A percentile compares a stretch with the other conserved stretches of the same genome.
These are phyloP conservation scores for Erythrobasidium yunnanense DNA, from an alignment of 768 basidiomycete species.

Conservation along the genomic window DNA sequence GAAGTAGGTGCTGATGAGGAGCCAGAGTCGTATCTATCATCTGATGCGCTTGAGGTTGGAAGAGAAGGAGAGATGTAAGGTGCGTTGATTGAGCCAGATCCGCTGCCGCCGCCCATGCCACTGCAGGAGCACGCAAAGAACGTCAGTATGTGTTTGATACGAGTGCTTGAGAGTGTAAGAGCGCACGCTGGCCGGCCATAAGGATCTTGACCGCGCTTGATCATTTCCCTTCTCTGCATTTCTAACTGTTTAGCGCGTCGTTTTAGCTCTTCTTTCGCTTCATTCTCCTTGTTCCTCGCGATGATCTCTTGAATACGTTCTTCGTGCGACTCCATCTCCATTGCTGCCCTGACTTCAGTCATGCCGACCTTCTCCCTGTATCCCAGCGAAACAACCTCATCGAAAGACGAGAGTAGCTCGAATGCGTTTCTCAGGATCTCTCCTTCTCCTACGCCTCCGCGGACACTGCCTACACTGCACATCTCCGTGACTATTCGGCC, in stretches of 20 bases:
- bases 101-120: slow-evolving; percentile 5
- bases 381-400: slow-evolving; percentile 87
- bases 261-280: slow-evolving; percentile 97
- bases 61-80: slow-evolving; percentile 28
- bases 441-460: slow-evolving; percentile 62
- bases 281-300: slow-evolving; percentile 95
- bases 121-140: background rate
- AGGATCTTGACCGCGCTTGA: slow-evolving; percentile 50
- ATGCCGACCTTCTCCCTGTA: slow-evolving; percentile 47
- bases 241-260: slow-evolving; percentile 94
- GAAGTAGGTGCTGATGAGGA: background rate
- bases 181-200: slow-evolving; percentile 34
- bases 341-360: slow-evolving; percentile 45
- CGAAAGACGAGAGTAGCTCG: slow-evolving; percentile 86
- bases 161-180: no score
- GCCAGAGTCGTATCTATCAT: no score
- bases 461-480: slow-evolving; percentile 44
- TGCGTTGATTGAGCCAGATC: background rate
- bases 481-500: slow-evolving; percentile 86
- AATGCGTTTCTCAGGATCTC: slow-evolving; percentile 85
- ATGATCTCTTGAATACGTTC: slow-evolving; percentile 90
- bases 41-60: background rate
- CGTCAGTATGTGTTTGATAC: no score
- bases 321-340: slow-evolving; percentile 49
- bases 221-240: slow-evolving; percentile 91